phyloP scores from a whole-genome alignment of 1,284 basidiomycete genomes.

The Microbotryum scabiosae region DNA sequence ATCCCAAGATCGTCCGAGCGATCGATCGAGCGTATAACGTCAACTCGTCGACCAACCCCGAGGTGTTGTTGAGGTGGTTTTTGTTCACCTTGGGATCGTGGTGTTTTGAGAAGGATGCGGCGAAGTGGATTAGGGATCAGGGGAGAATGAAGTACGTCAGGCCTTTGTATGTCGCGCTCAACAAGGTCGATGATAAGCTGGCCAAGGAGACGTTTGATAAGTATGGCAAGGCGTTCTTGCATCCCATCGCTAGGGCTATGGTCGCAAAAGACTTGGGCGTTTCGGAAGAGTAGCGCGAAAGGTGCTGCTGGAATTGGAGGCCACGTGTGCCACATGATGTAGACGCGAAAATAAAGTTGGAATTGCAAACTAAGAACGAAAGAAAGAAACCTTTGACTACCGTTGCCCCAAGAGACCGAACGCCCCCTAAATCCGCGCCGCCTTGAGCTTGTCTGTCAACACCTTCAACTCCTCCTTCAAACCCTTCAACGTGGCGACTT shows the following conservation, averaged over 20 bases:
- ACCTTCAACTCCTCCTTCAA: slow-evolving; percentile 59
- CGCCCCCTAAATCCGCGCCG: neutral
- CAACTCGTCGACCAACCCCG: slow-evolving; percentile 53
- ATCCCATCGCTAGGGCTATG: slow-evolving; percentile 63
- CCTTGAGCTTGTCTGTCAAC: slow-evolving; percentile 23
- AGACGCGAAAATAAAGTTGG: no score
- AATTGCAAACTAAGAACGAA: no score
- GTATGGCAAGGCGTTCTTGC: slow-evolving; percentile 47
- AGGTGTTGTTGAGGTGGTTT: slow-evolving; percentile 38
- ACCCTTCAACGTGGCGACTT: slow-evolving; percentile 48
- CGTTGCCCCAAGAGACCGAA: neutral
- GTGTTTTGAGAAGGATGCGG: slow-evolving; percentile 35
- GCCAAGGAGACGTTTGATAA: slow-evolving; percentile 49
- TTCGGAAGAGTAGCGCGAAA: no score
- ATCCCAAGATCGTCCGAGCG: slow-evolving; percentile 51
- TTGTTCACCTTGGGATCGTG: slow-evolving; percentile 46
- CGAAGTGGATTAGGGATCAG: slow-evolving; percentile 24
- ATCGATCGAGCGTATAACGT: slow-evolving; percentile 54
- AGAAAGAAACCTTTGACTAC: neutral
- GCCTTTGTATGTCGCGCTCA: slow-evolving; percentile 43
- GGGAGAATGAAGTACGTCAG: slow-evolving; percentile 67
- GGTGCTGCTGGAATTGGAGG: neutral
- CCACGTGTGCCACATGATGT: neutral
- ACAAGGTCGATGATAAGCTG: slow-evolving; percentile 52
- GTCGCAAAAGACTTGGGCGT: slow-evolving; percentile 53